These are phyloP conservation scores for Epichloe sylvatica DNA, from an alignment of 2,329 filamentous ascomycete genomes.

Conservation along the genomic window DNA sequence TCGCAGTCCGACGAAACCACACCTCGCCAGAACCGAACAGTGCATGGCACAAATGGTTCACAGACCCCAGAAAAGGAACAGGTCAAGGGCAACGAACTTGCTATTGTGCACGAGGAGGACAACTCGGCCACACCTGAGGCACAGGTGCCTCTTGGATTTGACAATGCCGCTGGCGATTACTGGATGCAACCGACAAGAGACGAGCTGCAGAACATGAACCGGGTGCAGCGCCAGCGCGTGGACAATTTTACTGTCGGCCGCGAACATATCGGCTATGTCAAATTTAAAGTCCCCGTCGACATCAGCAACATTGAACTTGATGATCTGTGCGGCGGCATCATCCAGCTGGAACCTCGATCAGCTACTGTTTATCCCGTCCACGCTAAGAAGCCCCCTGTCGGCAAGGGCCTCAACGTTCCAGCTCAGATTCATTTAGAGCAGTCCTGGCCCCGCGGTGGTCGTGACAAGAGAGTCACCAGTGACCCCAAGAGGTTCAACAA, in stretches of 20 bases:
- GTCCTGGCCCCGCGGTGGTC: conserved; percentile 66
- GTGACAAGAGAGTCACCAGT: conserved; percentile 38
- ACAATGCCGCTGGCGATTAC: conserved; percentile 57
- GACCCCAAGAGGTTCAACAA: conserved; percentile 57
- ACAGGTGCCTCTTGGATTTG: conserved; percentile 14
- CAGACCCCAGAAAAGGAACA: conserved; percentile 54
- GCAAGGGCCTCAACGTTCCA: conserved; percentile 84
- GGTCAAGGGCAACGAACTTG: conserved; percentile 59
- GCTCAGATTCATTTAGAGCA: conserved; percentile 80
- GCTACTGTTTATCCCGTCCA: conserved; percentile 77
- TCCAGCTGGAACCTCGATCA: conserved; percentile 61
- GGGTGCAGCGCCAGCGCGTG: conserved; percentile 62
- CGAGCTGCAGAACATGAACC: conserved; percentile 66
- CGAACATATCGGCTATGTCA: conserved; percentile 64
- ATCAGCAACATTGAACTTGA: conserved; percentile 67
- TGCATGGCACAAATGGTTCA: conserved; percentile 17
- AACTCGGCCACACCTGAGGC: conserved; percentile 16
- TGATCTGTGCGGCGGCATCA: conserved; percentile 62
- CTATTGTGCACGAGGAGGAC: conserved; percentile 64
- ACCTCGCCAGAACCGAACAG: conserved; percentile 41
- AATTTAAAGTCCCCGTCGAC: conserved; percentile 72
- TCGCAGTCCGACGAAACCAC: conserved; percentile 22
- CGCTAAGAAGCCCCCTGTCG: conserved; percentile 65
- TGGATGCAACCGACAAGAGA: conserved; percentile 70
- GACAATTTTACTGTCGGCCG: conserved; percentile 70